These are phyloP conservation scores for Phytopythium vexans DNA, from an alignment of 352 stramenopile genomes.

Conservation along the genomic window DNA sequence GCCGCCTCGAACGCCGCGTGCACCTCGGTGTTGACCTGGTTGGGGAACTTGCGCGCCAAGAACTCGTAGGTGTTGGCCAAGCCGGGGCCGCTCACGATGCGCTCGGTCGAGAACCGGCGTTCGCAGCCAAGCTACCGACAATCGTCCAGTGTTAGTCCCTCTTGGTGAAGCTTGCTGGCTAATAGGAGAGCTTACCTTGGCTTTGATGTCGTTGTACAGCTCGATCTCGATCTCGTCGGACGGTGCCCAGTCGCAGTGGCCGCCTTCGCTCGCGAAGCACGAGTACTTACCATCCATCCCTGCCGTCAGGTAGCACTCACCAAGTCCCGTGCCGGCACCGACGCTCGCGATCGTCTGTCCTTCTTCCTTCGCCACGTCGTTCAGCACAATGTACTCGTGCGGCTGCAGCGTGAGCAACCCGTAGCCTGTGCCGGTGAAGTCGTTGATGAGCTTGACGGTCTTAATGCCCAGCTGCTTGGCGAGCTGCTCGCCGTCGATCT, in stretches of 20 bases:
- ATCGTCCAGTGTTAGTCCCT: no score
- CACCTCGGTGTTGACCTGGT: conserved; percentile 80
- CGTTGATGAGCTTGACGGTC: conserved; percentile 91
- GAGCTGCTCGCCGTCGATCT: conserved; percentile 74
- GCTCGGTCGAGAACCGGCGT: conserved; percentile 91
- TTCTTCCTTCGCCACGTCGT: conserved; percentile 55
- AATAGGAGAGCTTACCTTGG: not conserved
- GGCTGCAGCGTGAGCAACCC: conserved; percentile 92
- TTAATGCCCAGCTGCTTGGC: conserved; percentile 76
- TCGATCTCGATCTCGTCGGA: conserved; percentile 77
- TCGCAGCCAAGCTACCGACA: conserved; percentile 40
- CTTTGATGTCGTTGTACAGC: conserved; percentile 62
- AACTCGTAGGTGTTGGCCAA: conserved; percentile 96
- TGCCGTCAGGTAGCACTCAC: conserved; percentile 93
- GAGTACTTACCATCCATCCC: conserved; percentile 76
- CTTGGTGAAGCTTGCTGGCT: conserved; percentile 17
- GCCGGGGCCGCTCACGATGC: conserved; percentile 92
- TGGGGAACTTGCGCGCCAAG: conserved; percentile 85
- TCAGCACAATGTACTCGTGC: conserved; percentile 80
- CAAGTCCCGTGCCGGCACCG: conserved; percentile 92
- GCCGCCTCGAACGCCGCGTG: conserved; percentile 54
- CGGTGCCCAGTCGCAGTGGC: conserved; percentile 92
- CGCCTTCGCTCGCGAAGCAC: conserved; percentile 89
- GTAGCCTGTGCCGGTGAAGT: conserved; percentile 97
- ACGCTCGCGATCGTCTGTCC: conserved; percentile 92